Evolutionary conservation across 2,329 filamentous ascomycete species (phyloP).

Genomic region (Aspergillus phoenicis): DNA sequence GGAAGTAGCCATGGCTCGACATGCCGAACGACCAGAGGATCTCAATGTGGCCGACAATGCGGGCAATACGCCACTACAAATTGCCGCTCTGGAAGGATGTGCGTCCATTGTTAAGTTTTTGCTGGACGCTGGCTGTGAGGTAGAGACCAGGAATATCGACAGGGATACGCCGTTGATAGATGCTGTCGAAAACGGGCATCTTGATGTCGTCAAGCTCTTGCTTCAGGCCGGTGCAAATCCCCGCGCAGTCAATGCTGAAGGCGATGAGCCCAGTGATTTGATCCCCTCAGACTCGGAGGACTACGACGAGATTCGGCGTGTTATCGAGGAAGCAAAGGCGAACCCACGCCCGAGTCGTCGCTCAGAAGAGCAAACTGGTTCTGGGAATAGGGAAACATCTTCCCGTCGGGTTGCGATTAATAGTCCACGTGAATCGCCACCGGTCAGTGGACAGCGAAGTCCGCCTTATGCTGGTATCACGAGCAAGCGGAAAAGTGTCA

Average conservation of each 20-base stretch:
- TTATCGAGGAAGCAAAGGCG: constrained; percentile 65
- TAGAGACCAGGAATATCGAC: constrained; percentile 76
- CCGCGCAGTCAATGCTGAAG: constrained; percentile 85
- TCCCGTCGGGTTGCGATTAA: constrained; percentile 48
- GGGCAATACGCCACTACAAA: constrained; percentile 93
- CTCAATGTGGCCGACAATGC: constrained; percentile 89
- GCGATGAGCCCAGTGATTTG: constrained; percentile 86
- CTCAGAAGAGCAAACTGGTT: constrained; percentile 45
- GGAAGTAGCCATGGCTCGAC: constrained; percentile 72
- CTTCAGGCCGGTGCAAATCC: constrained; percentile 89
- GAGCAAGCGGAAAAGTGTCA: constrained; percentile 48
- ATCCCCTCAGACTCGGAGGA: constrained; percentile 75
- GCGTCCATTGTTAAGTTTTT: constrained; percentile 85
- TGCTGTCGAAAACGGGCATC: constrained; percentile 91
- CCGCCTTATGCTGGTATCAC: constrained; percentile 40
- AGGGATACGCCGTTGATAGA: constrained; percentile 94
- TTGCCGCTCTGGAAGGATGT: constrained; percentile 84
- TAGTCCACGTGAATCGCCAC: constrained; percentile 51
- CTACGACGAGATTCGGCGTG: constrained; percentile 73
- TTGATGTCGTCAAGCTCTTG: constrained; percentile 83
- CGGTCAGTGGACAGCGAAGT: constrained; percentile 42
- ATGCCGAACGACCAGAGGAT: constrained; percentile 80
- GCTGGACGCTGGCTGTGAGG: constrained; percentile 78
- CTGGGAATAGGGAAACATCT: constrained; percentile 39
- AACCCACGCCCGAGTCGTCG: constrained; percentile 53